Conservation (phyloP, 345 rosid species). For the Syzygium aqueum region DNA sequence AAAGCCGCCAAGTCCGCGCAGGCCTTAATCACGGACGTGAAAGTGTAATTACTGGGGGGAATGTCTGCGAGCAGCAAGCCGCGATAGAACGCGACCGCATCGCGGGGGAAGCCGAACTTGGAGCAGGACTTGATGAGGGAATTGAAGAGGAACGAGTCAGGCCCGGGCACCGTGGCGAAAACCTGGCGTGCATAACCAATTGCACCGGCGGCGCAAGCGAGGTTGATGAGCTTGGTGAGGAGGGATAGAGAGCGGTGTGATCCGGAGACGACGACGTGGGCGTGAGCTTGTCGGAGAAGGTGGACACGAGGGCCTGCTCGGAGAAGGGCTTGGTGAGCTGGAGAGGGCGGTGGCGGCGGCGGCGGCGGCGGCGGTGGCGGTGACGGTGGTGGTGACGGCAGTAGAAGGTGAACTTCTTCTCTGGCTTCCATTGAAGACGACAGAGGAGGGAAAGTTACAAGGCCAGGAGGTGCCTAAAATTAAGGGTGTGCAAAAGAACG, state of each 20-base stretch:
- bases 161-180: slow-evolving; percentile 42
- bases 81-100: slow-evolving; percentile 48
- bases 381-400: background rate
- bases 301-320: slow-evolving; percentile 58
- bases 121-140: slow-evolving; percentile 54
- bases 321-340: slow-evolving; percentile 41
- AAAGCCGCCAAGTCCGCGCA: slow-evolving; percentile 49
- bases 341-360: slow-evolving; percentile 24
- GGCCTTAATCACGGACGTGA: slow-evolving; percentile 64
- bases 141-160: slow-evolving; percentile 68
- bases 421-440: slow-evolving; percentile 28
- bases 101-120: slow-evolving; percentile 24
- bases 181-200: slow-evolving; percentile 35
- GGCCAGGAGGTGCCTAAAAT: too few species aligned
- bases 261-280: slow-evolving; percentile 44
- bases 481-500: too few species aligned
- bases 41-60: slow-evolving; percentile 52
- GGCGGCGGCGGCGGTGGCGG: background rate
- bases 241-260: slow-evolving; percentile 49
- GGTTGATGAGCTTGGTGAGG: slow-evolving; percentile 64
- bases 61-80: slow-evolving; percentile 36
- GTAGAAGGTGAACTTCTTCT: background rate
- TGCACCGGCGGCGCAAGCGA: slow-evolving; percentile 52
- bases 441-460: slow-evolving; percentile 6
- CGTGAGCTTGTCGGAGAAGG: slow-evolving; percentile 62